Base-by-base conservation (phyloP, 1,284 basidiomycete species). In the Austroboletus rostrupii region DNA sequence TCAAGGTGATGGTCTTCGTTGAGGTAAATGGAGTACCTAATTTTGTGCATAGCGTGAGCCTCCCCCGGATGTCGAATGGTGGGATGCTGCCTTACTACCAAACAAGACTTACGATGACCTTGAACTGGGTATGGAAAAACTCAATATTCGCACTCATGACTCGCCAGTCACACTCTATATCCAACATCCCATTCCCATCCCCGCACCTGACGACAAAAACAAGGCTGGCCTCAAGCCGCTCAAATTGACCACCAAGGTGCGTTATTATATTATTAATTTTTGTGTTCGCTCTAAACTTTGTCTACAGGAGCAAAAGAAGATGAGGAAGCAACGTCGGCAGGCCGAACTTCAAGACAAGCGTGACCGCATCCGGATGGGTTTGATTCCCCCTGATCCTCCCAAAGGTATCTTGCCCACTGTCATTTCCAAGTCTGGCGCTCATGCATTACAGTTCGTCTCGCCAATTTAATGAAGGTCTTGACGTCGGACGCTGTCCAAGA, bases 381-480 rank as follows among this genome's bases (percentile, higher is more conserved):
- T 99, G 20, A 77, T 94, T 43, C 94, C 97, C 9, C 94, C 95
- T 29, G 95, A 98, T 67, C 77, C 95, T 26, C 94, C 96, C 0
- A 99, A 99, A 78, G 90, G 90, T 90, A 55, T 31, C 38, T 35
- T 23, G 5, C 3, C 46, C 40, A 31, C 14, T 47, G n/a, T 45
- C 20, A 19, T 47, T 8, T 19, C 28, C 20, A 17, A 1, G 7
- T 8, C 17, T 42, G 49, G 61, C 35, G 55, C 52, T 59, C 43
- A 59, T 43, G 12, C 8, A 23, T 10, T 13, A 5, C 62, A 93
- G 96, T 99, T 52, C 92, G 94, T 45, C 77, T 99, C 50, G 84
- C 90, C 40, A 99, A 99, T 70, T 73, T 99, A 65, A 98, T 99
- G 95, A 94, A 94, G 65, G 97, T 99, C 13, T 77, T 99, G 36